Conservation (phyloP, 495 filamentous ascomycete species). For the Daldinia loculata region DNA sequence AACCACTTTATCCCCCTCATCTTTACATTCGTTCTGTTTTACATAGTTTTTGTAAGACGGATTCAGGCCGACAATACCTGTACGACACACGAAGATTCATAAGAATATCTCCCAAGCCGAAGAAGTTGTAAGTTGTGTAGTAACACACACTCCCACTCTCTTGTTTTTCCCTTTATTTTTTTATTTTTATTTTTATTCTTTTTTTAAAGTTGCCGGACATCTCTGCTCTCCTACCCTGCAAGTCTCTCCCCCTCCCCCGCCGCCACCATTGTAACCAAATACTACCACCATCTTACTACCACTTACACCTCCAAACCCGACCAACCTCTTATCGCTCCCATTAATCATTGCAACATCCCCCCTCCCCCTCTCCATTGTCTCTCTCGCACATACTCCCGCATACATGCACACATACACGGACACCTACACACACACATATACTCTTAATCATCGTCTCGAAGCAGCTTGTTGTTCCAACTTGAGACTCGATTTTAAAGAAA, state of each 20-base stretch:
- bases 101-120: constrained; percentile 29
- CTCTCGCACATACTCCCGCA: constrained; percentile 37
- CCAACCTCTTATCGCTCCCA: constrained; percentile 42
- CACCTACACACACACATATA: constrained; percentile 20
- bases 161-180: not conserved
- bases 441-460: constrained; percentile 42
- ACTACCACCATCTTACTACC: constrained; percentile 39
- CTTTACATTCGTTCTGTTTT: constrained; percentile 46
- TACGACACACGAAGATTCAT: constrained; percentile 29
- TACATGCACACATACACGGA: constrained; percentile 19
- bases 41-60: constrained; percentile 43
- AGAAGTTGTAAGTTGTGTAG: constrained; percentile 44
- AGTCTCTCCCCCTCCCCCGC: constrained; percentile 46
- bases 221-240: constrained; percentile 35
- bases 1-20: constrained; percentile 35
- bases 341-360: constrained; percentile 42
- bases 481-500: constrained; percentile 30
- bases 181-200: constrained; percentile 22
- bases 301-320: constrained; percentile 36
- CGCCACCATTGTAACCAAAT: constrained; percentile 49
- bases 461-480: constrained; percentile 27
- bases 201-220: constrained; percentile 38
- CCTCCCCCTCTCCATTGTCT: constrained; percentile 41
- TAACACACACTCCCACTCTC: constrained; percentile 37
- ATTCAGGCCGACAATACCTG: constrained; percentile 37